Base-by-base conservation (phyloP, 139 green algal species). In the Limnomonas spitsbergensis region DNA sequence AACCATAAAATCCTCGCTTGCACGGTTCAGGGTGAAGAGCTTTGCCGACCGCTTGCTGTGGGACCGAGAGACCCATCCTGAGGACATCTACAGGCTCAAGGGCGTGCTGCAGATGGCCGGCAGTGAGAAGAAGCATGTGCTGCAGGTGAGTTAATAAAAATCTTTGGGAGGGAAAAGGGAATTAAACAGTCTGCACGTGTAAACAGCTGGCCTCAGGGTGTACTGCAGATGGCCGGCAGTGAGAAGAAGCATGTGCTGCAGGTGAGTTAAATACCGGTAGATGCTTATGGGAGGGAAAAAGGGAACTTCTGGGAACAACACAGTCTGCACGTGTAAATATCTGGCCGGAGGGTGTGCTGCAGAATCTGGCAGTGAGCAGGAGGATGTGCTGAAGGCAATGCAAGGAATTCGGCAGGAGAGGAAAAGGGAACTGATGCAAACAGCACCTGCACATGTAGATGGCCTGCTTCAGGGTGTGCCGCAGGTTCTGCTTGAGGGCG, bases 31-130 rank as follows among this genome's bases (percentile, higher is more conserved):
- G 68, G 35, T 74, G 7, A 84, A 90, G 61, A 35, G 31, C 7
- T 91, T 83, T 66, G 52, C 90, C 40, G 81, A 88, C 73, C 42
- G 81, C 34, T n/a, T 91, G 78, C 82, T 92, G 56, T 92, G 88
- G 88, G 88, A 92, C 73, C 68, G 80, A 1, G 84, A 87, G 20
- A 31, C 36, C 1, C 76, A 82, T 1, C 70, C 80, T 0, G 82
- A 83, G 2, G 86, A 92, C 79, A 83, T 92, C 40, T 92, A 91
- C 73, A 84, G 88, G 14, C 84, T 91, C 69, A 92, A 92, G 80
- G 53, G 37, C 2, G 20, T n/a, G 39, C 26, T 79, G 29, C 14
- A 53, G 7, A 66, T 77, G 9, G 39, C 38, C 4, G 39, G 29
- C 27, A 77, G 70, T 38, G 6, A 66, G 9, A 77, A 7, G 6